A percentile compares a stretch with the other conserved stretches of the same genome.
phyloP scores from a whole-genome alignment of 2,329 filamentous ascomycete genomes.

The Hymenoscyphus linearis region DNA sequence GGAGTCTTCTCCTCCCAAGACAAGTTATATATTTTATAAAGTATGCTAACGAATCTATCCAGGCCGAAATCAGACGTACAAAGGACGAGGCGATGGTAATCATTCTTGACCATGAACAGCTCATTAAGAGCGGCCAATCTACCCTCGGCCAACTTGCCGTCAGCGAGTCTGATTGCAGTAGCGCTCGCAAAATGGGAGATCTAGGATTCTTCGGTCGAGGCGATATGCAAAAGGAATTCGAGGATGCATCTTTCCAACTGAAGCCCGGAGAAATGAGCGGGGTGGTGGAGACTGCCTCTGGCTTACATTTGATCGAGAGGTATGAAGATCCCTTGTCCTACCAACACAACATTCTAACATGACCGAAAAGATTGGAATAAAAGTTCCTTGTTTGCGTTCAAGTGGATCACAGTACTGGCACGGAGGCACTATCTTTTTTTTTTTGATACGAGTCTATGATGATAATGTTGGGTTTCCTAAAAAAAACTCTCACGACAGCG shows the following conservation, averaged over 20 bases:
- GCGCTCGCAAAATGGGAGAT: slow-evolving; percentile 88
- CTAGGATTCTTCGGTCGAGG: slow-evolving; percentile 90
- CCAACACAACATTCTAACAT: slow-evolving; percentile 2
- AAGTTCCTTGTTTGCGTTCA: not conserved
- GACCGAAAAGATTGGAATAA: slow-evolving; percentile 19
- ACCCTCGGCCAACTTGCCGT: slow-evolving; percentile 78
- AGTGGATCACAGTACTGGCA: not conserved
- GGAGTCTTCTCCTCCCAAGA: not conserved
- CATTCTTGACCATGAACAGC: slow-evolving; percentile 67
- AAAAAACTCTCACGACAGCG: too few species aligned
- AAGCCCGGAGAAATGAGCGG: slow-evolving; percentile 81
- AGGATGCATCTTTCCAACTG: slow-evolving; percentile 89
- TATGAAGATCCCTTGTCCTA: slow-evolving; percentile 33
- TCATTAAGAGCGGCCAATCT: slow-evolving; percentile 65
- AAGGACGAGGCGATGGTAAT: slow-evolving; percentile 83
- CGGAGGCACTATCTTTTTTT: not conserved
- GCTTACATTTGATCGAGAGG: slow-evolving; percentile 94
- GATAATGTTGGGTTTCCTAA: slow-evolving; percentile 8
- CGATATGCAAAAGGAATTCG: slow-evolving; percentile 99
- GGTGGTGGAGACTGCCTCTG: slow-evolving; percentile 87
- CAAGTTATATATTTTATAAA: not conserved
- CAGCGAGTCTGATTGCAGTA: slow-evolving; percentile 92
- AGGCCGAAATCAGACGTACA: slow-evolving; percentile 75
- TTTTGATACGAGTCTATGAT: slow-evolving; percentile 9
- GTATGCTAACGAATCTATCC: slow-evolving; percentile 5